Conservation (phyloP, 2,329 filamentous ascomycete genomes). For the Shiraia bambusicola region DNA sequence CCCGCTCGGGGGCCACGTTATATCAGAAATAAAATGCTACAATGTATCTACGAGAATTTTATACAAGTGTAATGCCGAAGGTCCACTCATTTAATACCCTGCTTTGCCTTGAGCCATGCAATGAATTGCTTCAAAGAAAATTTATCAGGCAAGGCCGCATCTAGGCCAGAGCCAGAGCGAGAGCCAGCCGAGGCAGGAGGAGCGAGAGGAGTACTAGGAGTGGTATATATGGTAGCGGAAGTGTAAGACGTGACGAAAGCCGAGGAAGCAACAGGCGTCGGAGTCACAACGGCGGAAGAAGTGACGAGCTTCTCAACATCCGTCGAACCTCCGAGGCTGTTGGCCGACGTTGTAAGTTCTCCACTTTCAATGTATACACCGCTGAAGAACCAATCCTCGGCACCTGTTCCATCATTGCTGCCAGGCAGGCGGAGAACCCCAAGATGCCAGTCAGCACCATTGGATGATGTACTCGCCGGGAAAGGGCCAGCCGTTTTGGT, state of each 20-base stretch:
- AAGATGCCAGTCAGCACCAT: constrained; percentile 72
- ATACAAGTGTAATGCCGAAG: background rate
- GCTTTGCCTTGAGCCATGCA: constrained; percentile 28
- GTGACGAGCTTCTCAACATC: constrained; percentile 9
- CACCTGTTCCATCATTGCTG: constrained; percentile 52
- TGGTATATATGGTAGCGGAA: constrained; percentile 1
- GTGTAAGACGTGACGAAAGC: constrained; percentile 8
- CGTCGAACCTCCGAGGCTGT: constrained; percentile 16
- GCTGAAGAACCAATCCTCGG: constrained; percentile 71
- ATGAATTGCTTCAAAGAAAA: constrained; percentile 33
- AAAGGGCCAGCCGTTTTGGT: constrained; percentile 62
- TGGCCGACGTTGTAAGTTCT: constrained; percentile 37
- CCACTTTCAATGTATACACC: constrained; percentile 70
- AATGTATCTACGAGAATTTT: constrained; percentile 20
- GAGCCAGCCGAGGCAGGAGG: constrained; percentile 12
- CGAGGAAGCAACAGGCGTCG: constrained; percentile 6
- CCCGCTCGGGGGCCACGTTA: too few relatives aligned
- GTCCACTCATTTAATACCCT: constrained; percentile 9
- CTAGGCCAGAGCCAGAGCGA: constrained; percentile 13
- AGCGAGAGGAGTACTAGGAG: constrained; percentile 4
- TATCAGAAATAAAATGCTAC: background rate
- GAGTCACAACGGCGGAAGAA: constrained; percentile 10
- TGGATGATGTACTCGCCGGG: constrained; percentile 60
- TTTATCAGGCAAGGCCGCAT: constrained; percentile 20
- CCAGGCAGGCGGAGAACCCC: constrained; percentile 67